phyloP scores from a whole-genome alignment of 1,284 basidiomycete species.

The Chalciporus sp. region DNA sequence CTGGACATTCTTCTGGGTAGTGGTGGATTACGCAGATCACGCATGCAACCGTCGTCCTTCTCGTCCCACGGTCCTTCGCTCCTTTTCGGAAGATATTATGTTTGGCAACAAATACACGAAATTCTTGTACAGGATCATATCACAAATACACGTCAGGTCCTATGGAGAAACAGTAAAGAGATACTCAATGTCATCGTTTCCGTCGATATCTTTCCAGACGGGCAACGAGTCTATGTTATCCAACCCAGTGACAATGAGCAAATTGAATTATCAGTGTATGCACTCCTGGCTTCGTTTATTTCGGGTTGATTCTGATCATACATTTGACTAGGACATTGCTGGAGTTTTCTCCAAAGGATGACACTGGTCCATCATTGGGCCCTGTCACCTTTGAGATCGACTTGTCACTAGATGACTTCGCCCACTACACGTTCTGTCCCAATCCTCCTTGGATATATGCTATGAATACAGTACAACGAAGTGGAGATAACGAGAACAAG shows the following conservation, averaged over 20 bases:
- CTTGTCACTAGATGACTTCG: constrained; percentile 5
- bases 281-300: background rate
- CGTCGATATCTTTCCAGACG: constrained; percentile 20
- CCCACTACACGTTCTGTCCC: too few species aligned
- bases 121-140: constrained; percentile 26
- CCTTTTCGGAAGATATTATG: constrained; percentile 27
- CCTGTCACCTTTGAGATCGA: constrained; percentile 19
- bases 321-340: constrained; percentile 20
- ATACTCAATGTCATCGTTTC: constrained; percentile 25
- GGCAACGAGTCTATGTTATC: constrained; percentile 23
- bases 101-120: constrained; percentile 25
- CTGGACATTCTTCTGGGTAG: constrained; percentile 10
- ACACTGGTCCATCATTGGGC: constrained; percentile 15
- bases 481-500: too few species aligned
- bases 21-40: constrained; percentile 22
- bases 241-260: constrained; percentile 20
- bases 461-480: too few species aligned
- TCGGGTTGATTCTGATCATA: constrained; percentile 3
- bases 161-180: constrained; percentile 14
- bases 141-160: constrained; percentile 19
- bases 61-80: constrained; percentile 11
- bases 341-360: constrained; percentile 21
- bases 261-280: constrained; percentile 15
- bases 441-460: too few species aligned
- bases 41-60: constrained; percentile 17